Percentiles rank a stretch among this genome's conserved stretches.
Conservation (phyloP, 192 early-diverging fungal species). For the Globomyces pollinis-pini region DNA sequence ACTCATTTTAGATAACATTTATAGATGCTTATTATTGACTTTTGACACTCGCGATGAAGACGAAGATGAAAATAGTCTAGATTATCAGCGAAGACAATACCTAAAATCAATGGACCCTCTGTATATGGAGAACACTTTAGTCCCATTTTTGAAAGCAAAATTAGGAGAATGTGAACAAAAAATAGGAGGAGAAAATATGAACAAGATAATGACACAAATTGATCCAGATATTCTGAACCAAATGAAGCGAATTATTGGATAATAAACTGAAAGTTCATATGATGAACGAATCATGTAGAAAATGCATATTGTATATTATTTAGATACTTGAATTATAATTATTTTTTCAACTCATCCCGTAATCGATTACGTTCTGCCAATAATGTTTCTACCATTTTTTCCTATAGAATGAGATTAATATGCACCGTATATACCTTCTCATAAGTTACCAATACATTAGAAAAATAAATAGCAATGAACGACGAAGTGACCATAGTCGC, state of each 20-base stretch:
- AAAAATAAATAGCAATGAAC: background rate
- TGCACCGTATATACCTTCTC: background rate
- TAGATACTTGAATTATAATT: no score
- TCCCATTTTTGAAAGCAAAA: conserved; percentile 42
- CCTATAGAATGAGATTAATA: no score
- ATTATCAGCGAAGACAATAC: conserved; percentile 18
- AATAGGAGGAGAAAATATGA: conserved; percentile 32
- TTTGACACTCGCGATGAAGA: conserved; percentile 40
- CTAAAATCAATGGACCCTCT: conserved; percentile 52
- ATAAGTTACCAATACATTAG: background rate
- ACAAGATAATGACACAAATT: conserved; percentile 4
- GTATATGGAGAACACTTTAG: conserved; percentile 41
- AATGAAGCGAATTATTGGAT: conserved; percentile 10
- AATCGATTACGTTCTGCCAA: no score
- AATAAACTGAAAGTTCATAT: no score
- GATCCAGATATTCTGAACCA: conserved; percentile 15
- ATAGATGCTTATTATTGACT: conserved; percentile 51
- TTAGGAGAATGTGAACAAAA: conserved; percentile 39
- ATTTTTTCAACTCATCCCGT: no score
- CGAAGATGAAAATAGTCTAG: conserved; percentile 40
- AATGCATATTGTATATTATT: no score
- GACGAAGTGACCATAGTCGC: background rate
- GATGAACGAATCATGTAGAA: no score
- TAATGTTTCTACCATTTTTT: no score
- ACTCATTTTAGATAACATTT: background rate